These are phyloP conservation scores for Plasmopara muralis DNA, from an alignment of 352 stramenopile species.

Conservation along the genomic window DNA sequence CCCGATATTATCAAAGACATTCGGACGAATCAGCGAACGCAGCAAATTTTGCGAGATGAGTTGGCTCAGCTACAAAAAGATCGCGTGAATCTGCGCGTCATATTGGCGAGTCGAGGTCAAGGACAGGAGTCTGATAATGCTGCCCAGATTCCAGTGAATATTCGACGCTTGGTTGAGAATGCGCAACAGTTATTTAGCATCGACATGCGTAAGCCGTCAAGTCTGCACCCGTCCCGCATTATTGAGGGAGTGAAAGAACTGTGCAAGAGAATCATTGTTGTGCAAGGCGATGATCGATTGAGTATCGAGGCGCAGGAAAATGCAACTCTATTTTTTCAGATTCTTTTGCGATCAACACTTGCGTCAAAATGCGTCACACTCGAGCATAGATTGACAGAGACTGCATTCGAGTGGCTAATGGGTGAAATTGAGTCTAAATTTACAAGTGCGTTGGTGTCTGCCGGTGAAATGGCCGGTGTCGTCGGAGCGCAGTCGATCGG, in stretches of 20 bases:
- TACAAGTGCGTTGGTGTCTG: conserved; percentile 90
- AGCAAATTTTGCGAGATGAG: conserved; percentile 92
- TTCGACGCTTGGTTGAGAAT: conserved; percentile 94
- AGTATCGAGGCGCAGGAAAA: conserved; percentile 97
- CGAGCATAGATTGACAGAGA: conserved; percentile 93
- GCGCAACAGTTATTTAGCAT: conserved; percentile 92
- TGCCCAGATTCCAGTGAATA: conserved; percentile 90
- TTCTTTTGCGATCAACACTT: conserved; percentile 94
- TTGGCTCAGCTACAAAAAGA: conserved; percentile 92
- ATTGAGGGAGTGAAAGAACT: conserved; percentile 90
- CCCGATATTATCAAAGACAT: conserved; percentile 88
- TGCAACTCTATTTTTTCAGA: conserved; percentile 97
- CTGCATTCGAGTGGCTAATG: conserved; percentile 93
- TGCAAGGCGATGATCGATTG: conserved; percentile 91
- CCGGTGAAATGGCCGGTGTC: conserved; percentile 98
- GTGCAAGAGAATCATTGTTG: conserved; percentile 94
- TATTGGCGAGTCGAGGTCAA: conserved; percentile 93
- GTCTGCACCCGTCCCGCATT: conserved; percentile 88
- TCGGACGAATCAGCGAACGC: conserved; percentile 90
- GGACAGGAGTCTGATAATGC: conserved; percentile 89
- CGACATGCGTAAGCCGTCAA: conserved; percentile 89
- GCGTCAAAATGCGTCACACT: conserved; percentile 95
- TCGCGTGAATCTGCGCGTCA: conserved; percentile 89
- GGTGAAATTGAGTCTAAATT: conserved; percentile 98
- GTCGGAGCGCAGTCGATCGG: conserved; percentile 98